A percentile compares a stretch with the other conserved stretches of the same genome.
Conservation (phyloP, 139 green algal species). For the Diplosphaera chodatii region DNA sequence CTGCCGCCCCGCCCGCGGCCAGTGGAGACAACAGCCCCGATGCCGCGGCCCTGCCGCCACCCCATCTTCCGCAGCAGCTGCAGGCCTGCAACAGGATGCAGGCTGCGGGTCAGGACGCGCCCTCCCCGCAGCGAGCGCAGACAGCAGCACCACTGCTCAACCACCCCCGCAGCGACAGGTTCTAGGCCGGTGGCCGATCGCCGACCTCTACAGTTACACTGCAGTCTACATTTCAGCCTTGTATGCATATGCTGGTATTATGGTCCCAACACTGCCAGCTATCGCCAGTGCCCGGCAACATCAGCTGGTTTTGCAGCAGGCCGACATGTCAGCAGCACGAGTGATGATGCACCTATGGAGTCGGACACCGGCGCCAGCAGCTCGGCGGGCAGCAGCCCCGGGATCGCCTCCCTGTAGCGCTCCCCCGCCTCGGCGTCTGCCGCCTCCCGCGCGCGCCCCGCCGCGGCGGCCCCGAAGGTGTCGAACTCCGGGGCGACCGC, state of each 20-base stretch:
- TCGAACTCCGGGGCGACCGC: constrained; percentile 58
- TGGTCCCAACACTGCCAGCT: too few relatives aligned
- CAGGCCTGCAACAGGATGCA: constrained; percentile 64
- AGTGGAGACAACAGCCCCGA: constrained; percentile 30
- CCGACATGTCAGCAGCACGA: too few relatives aligned
- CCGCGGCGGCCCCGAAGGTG: constrained; percentile 66
- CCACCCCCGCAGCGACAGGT: too few relatives aligned
- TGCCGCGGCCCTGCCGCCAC: constrained; percentile 78
- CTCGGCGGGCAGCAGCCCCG: constrained; percentile 54
- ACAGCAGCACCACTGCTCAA: too few relatives aligned
- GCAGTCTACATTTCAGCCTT: too few relatives aligned
- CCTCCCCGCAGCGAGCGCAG: too few relatives aligned
- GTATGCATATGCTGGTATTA: too few relatives aligned
- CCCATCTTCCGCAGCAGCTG: constrained; percentile 88
- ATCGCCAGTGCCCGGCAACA: too few relatives aligned
- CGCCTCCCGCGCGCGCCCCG: constrained; percentile 31
- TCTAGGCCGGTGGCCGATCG: too few relatives aligned
- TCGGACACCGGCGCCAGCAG: constrained; percentile 70
- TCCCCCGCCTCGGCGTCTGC: neutral
- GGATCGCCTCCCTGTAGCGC: constrained; percentile 39
- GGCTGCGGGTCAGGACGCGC: too few relatives aligned
- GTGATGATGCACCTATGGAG: constrained; percentile 45
- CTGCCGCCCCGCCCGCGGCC: constrained; percentile 13
- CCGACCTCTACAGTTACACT: too few relatives aligned
- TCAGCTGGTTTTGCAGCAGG: too few relatives aligned